These are phyloP conservation scores for Ambrosia artemisiifolia DNA, from an alignment of 129 eudicot species.

Conservation along the genomic window DNA sequence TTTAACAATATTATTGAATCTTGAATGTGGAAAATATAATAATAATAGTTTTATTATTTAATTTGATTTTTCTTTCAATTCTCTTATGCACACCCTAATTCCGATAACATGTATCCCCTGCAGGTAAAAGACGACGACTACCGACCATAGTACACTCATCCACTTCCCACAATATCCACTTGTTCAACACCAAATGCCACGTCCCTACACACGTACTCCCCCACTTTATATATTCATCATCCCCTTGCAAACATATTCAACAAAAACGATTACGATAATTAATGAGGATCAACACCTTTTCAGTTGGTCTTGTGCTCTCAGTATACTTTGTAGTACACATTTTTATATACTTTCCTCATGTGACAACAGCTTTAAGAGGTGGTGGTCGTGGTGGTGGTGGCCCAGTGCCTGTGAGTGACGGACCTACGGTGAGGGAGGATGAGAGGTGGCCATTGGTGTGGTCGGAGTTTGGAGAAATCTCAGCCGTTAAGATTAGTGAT, in stretches of 20 bases:
- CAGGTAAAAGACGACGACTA: neutral
- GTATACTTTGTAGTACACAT: constrained; percentile 7
- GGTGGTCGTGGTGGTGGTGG: neutral
- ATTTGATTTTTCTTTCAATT: too few species aligned
- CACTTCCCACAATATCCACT: constrained; percentile 12
- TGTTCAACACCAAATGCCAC: constrained; percentile 34
- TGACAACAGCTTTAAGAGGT: neutral
- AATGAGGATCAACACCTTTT: constrained; percentile 4
- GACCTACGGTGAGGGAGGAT: constrained; percentile 44
- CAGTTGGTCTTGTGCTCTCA: constrained; percentile 10
- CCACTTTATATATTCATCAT: constrained; percentile 10
- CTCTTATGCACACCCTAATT: too few species aligned
- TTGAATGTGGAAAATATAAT: too few species aligned
- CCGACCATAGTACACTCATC: neutral
- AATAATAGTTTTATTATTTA: too few species aligned
- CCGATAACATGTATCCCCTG: neutral
- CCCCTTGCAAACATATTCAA: neutral
- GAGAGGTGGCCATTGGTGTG: constrained; percentile 44
- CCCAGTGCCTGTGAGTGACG: constrained; percentile 17
- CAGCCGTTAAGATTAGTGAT: constrained; percentile 50
- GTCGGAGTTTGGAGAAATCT: constrained; percentile 60
- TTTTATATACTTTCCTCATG: constrained; percentile 10
- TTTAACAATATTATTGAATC: too few species aligned
- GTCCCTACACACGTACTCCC: constrained; percentile 13
- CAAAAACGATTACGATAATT: neutral